Evolutionary conservation across 805 yeast genomes (phyloP), one percentile per base, ranked within the genome.

Genomic region (Saturnispora saitoi): DNA sequence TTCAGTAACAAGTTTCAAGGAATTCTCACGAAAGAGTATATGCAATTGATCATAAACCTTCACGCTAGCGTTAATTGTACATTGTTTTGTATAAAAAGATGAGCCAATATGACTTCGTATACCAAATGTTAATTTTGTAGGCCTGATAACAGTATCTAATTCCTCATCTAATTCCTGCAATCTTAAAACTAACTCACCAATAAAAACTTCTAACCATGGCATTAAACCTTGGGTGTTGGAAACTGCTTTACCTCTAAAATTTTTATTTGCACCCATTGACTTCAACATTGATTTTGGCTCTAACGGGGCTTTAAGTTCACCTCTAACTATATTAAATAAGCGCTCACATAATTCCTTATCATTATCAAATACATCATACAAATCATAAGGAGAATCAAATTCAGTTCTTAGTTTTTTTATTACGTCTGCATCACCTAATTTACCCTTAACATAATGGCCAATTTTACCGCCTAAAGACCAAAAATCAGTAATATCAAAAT

Each of bases 391-490:
- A 0, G 76, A 59, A 59, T 47, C 37, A 29, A 76, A 75, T 32
- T 70, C 67, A 3, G 76, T 74, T 47, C 84, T 67, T 1, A 87
- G 71, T 48, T 63, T 71, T 3, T 72, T 66, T 56, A 83, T 72
- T 51, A 56, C 58, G 39, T 48, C 56, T 14, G 41, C 51, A 8
- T 48, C 51, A 1, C 71, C 68, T n/a, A 89, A 62, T 17, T 68
- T 62, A n/a, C 64, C 61, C 15, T 72, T 52, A 1, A 88, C 69
- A 11, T 68, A 66, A 10, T 81, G 80, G 0, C 99, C 99, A 9
- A 74, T 65, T 55, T 86, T 87, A 2, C 98, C 99, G 6, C 99
- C 98, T 72, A 91, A 69, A 0, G 95, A 88, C 76, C 95, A 83
- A 49, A 91, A 77, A 56, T 89, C 95, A 0, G 78, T 76, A 19